Evolutionary conservation across 2,329 filamentous ascomycete genomes (phyloP).

Genomic region (Beauveria australis): DNA sequence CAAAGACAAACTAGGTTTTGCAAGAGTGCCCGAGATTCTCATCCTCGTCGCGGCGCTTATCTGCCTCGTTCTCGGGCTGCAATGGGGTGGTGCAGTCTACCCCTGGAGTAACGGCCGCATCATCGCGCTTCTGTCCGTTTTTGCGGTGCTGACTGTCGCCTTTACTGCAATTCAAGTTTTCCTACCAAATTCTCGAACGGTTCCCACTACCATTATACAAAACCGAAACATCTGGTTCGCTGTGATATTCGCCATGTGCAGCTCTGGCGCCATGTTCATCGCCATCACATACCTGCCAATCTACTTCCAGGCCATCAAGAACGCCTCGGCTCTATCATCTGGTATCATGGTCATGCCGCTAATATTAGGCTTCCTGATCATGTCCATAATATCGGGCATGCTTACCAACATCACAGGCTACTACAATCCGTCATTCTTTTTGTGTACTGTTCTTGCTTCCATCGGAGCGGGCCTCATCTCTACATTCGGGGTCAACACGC

Average conservation of each 20-base stretch:
- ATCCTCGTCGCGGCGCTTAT: constrained; percentile 24
- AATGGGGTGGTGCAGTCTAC: constrained; percentile 32
- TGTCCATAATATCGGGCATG: constrained; percentile 15
- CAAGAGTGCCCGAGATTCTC: constrained; percentile 11
- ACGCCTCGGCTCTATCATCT: constrained; percentile 22
- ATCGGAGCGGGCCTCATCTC: constrained; percentile 30
- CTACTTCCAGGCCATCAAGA: constrained; percentile 32
- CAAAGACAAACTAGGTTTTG: constrained; percentile 24
- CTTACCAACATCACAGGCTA: constrained; percentile 28
- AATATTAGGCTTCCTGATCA: background rate
- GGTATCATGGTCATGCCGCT: constrained; percentile 14
- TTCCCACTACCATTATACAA: constrained; percentile 30
- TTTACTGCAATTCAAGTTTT: constrained; percentile 27
- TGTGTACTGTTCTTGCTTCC: constrained; percentile 20
- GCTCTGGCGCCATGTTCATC: constrained; percentile 21
- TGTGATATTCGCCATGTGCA: constrained; percentile 24
- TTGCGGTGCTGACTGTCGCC: constrained; percentile 20
- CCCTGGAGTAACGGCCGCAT: constrained; percentile 18
- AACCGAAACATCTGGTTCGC: constrained; percentile 26
- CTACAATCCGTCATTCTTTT: constrained; percentile 31
- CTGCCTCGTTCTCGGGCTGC: constrained; percentile 36
- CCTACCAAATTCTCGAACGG: constrained; percentile 27
- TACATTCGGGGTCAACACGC: constrained; percentile 27
- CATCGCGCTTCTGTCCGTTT: constrained; percentile 30
- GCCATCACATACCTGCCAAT: constrained; percentile 21